Conservation (phyloP, 2,329 filamentous ascomycete species). For the Raffaelea arxii region DNA sequence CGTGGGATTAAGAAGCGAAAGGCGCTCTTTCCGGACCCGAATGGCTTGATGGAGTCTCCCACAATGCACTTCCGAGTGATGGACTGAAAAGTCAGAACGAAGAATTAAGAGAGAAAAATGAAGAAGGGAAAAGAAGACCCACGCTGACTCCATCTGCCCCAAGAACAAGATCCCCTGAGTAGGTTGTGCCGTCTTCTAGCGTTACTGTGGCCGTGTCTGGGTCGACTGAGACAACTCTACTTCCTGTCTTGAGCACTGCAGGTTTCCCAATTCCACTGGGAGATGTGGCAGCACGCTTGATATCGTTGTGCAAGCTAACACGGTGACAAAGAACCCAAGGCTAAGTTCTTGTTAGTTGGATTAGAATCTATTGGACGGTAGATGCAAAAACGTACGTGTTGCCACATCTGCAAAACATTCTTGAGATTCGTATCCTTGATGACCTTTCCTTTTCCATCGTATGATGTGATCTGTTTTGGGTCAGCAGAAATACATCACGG, state of each 20-base stretch:
- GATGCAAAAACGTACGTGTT: too few species aligned
- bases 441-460: conserved; percentile 21
- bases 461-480: background rate
- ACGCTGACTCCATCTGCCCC: conserved; percentile 44
- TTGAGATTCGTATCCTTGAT: conserved; percentile 39
- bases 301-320: conserved; percentile 37
- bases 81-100: too few species aligned
- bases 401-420: too few species aligned
- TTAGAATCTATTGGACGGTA: too few species aligned
- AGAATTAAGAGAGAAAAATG: background rate
- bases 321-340: conserved; percentile 44
- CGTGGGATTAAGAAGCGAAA: conserved; percentile 46
- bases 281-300: conserved; percentile 35
- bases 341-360: too few species aligned
- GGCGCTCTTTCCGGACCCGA: conserved; percentile 40
- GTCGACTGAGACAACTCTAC: conserved; percentile 33
- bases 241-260: conserved; percentile 26
- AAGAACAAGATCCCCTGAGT: conserved; percentile 38
- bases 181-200: conserved; percentile 30
- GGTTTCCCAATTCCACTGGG: conserved; percentile 24
- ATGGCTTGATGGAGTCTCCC: conserved; percentile 8
- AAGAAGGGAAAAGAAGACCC: conserved; percentile 2
- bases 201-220: conserved; percentile 25
- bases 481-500: too few species aligned
- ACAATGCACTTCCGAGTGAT: conserved; percentile 17